Conservation (phyloP, 1,284 basidiomycete species). For the Sphagnurus paluster region DNA sequence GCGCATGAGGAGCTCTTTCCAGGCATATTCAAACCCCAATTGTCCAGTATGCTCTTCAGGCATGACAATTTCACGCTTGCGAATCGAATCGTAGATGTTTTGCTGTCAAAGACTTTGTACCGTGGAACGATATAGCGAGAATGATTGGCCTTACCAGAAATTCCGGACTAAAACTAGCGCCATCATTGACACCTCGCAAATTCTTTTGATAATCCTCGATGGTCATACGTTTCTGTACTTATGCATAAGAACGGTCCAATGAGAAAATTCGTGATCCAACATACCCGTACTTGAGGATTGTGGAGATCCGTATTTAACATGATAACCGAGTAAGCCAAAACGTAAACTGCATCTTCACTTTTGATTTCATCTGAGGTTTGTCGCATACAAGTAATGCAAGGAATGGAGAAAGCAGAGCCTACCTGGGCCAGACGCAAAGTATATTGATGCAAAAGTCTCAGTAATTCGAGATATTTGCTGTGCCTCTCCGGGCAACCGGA, state of each 20-base stretch:
- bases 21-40: constrained; percentile 97
- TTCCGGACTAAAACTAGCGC: constrained; percentile 80
- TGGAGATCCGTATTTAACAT: constrained; percentile 99
- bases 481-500: constrained; percentile 93
- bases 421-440: constrained; percentile 86
- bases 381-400: constrained; percentile 3
- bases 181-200: constrained; percentile 90
- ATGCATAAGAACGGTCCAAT: constrained; percentile 12
- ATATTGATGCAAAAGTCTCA: constrained; percentile 91
- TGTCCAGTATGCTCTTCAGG: constrained; percentile 98
- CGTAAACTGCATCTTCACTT: constrained; percentile 91
- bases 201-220: constrained; percentile 95
- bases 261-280: constrained; percentile 29
- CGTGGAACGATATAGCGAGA: no score
- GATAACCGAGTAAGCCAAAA: constrained; percentile 95
- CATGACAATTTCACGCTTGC: constrained; percentile 94
- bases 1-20: constrained; percentile 92
- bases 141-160: constrained; percentile 65
- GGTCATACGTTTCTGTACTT: constrained; percentile 87
- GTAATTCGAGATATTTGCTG: constrained; percentile 96
- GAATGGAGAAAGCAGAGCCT: constrained; percentile 22
- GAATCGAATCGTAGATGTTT: constrained; percentile 92
- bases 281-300: constrained; percentile 91
- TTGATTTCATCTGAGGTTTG: constrained; percentile 74
- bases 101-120: constrained; percentile 48